A percentile compares a stretch with the other conserved stretches of the same genome.
Evolutionary conservation across 768 basidiomycete species (phyloP).

Genomic region (Podaxis sp.): DNA sequence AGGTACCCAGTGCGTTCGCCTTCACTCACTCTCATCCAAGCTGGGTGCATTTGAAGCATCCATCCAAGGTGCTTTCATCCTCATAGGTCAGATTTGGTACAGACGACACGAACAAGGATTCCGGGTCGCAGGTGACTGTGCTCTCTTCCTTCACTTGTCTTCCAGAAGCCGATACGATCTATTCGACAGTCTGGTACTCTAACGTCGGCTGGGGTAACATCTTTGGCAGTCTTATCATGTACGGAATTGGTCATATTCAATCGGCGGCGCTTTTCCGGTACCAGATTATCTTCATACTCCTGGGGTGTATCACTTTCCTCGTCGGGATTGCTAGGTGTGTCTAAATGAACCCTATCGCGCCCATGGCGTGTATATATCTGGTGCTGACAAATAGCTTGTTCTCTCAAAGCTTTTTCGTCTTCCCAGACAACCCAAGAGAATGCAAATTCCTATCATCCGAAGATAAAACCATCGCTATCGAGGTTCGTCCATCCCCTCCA

Average conservation of each 20-base stretch:
- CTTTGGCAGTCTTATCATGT: slow-evolving; percentile 32
- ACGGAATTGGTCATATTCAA: slow-evolving; percentile 28
- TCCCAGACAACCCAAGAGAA: slow-evolving; percentile 28
- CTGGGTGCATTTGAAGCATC: slow-evolving; percentile 32
- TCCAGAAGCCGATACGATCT: background rate
- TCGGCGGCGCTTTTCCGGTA: slow-evolving; percentile 21
- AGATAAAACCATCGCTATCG: slow-evolving; percentile 28
- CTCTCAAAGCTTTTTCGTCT: slow-evolving; percentile 23
- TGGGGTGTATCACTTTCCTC: slow-evolving; percentile 23
- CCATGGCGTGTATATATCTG: background rate
- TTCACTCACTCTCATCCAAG: slow-evolving; percentile 12
- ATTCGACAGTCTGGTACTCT: slow-evolving; percentile 25
- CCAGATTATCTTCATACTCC: slow-evolving; percentile 25
- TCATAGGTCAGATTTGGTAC: slow-evolving; percentile 31
- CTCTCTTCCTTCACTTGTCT: background rate
- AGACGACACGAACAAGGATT: slow-evolving; percentile 30
- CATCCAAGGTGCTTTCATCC: slow-evolving; percentile 24
- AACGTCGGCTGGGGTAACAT: slow-evolving; percentile 29
- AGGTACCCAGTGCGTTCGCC: background rate
- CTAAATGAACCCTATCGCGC: too few relatives aligned
- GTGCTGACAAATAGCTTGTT: background rate
- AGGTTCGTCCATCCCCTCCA: slow-evolving; percentile 15
- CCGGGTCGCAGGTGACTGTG: slow-evolving; percentile 23
- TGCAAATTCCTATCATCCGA: slow-evolving; percentile 25
- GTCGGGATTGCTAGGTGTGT: slow-evolving; percentile 23